Evolutionary conservation across 371 early-diverging fungal species (phyloP).

Genomic region (Mucor saturninus): DNA sequence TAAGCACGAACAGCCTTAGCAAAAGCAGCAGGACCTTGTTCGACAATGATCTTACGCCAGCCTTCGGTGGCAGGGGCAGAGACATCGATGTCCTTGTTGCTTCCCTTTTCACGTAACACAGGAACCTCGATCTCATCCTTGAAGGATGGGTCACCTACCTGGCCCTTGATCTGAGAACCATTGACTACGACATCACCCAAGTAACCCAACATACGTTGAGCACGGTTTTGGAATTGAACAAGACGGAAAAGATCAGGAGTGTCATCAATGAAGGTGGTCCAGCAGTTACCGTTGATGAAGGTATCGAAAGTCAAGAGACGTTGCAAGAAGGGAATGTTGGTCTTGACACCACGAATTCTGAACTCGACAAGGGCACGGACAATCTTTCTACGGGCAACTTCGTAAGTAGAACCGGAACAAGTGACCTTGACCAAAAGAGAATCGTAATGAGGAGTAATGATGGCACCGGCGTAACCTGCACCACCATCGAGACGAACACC

Average conservation of each 20-base stretch:
- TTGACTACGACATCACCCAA: slow-evolving; percentile 92
- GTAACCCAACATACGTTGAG: slow-evolving; percentile 86
- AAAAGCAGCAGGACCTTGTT: slow-evolving; percentile 88
- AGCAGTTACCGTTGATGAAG: slow-evolving; percentile 79
- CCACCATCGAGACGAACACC: slow-evolving; percentile 95
- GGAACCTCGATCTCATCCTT: slow-evolving; percentile 70
- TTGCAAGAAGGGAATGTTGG: slow-evolving; percentile 93
- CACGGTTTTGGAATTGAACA: slow-evolving; percentile 80
- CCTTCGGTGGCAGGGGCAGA: slow-evolving; percentile 70
- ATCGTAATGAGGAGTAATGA: slow-evolving; percentile 95
- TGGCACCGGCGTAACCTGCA: slow-evolving; percentile 86
- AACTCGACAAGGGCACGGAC: slow-evolving; percentile 90
- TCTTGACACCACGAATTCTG: slow-evolving; percentile 95
- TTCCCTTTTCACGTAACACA: slow-evolving; percentile 47
- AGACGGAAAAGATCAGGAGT: slow-evolving; percentile 86
- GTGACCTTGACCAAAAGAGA: slow-evolving; percentile 95
- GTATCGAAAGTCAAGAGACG: slow-evolving; percentile 81
- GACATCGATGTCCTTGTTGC: slow-evolving; percentile 52
- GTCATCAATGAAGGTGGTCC: slow-evolving; percentile 98
- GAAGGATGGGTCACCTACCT: slow-evolving; percentile 69
- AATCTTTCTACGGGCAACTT: slow-evolving; percentile 87
- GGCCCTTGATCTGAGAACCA: slow-evolving; percentile 91
- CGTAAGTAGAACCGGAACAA: slow-evolving; percentile 84
- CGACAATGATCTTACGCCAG: slow-evolving; percentile 87
- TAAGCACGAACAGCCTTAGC: slow-evolving; percentile 89